Evolutionary conservation across 371 early-diverging fungal species (phyloP).

Genomic region (Circinella umbellata): DNA sequence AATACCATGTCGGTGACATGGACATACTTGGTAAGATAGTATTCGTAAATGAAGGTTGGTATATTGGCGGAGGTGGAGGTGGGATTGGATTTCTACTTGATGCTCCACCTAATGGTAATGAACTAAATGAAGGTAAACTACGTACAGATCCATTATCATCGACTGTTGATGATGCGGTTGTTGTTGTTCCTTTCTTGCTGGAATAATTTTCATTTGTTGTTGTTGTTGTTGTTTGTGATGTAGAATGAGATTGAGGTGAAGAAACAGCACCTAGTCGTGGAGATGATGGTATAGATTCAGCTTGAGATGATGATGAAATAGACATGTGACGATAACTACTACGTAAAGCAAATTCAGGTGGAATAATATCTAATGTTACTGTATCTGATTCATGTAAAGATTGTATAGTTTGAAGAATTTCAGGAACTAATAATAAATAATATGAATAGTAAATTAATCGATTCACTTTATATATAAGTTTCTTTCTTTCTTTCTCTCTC

Average conservation of each 20-base stretch:
- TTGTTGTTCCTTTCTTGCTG: background rate
- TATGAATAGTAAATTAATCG: too few species aligned
- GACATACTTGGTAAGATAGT: slow-evolving; percentile 45
- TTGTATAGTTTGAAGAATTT: slow-evolving; percentile 45
- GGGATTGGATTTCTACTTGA: slow-evolving; percentile 9
- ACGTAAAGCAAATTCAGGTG: slow-evolving; percentile 51
- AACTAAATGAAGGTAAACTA: slow-evolving; percentile 10
- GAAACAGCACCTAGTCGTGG: slow-evolving; percentile 11
- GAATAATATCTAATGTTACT: slow-evolving; percentile 52
- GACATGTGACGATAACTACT: slow-evolving; percentile 39
- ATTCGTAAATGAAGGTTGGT: slow-evolving; percentile 50
- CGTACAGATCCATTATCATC: background rate
- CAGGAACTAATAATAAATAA: slow-evolving; percentile 30
- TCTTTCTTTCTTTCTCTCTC: too few species aligned
- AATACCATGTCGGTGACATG: slow-evolving; percentile 58
- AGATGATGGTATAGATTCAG: slow-evolving; percentile 19
- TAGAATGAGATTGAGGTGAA: slow-evolving; percentile 10
- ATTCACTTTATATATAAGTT: background rate
- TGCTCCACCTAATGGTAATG: slow-evolving; percentile 12
- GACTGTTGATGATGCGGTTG: background rate
- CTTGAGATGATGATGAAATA: background rate
- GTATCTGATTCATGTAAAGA: slow-evolving; percentile 42
- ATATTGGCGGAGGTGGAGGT: slow-evolving; percentile 37
- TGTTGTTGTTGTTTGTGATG: background rate
- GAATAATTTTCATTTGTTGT: background rate